Percentiles rank a stretch among this genome's conserved stretches.
Conservation (phyloP, 139 green algal genomes). For the Diplosphaera chodatii region DNA sequence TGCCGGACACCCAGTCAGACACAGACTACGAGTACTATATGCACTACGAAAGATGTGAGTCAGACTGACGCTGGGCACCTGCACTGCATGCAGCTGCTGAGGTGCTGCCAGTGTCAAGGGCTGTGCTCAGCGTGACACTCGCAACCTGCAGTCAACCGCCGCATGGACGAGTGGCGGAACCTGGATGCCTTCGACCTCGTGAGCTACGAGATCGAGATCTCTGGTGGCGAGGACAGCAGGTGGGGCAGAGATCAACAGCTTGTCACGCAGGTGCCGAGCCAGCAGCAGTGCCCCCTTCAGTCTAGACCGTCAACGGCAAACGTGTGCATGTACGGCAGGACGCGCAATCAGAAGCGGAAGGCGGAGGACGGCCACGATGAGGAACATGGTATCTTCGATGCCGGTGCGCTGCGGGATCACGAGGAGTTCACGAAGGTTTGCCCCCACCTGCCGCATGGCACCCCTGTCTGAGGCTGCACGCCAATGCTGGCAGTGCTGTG, state of each 20-base stretch:
- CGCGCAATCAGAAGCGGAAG: conserved; percentile 50
- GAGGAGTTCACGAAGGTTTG: conserved; percentile 97
- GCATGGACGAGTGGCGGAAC: conserved; percentile 94
- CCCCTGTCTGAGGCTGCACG: neutral
- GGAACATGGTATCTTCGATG: conserved; percentile 84
- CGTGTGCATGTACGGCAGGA: too few species aligned
- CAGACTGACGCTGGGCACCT: neutral
- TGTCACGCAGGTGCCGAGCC: too few species aligned
- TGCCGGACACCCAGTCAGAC: neutral
- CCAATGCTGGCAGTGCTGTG: too few species aligned
- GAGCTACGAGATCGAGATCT: neutral
- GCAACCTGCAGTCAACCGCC: conserved; percentile 89
- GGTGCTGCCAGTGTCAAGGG: too few species aligned
- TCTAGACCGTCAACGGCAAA: too few species aligned
- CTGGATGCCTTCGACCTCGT: conserved; percentile 73
- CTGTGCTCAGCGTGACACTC: neutral
- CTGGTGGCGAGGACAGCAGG: conserved; percentile 10
- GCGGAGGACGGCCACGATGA: conserved; percentile 66
- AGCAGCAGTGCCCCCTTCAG: too few species aligned
- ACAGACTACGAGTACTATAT: conserved; percentile 92
- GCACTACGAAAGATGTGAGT: conserved; percentile 75
- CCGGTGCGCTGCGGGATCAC: conserved; percentile 80
- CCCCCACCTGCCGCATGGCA: too few species aligned
- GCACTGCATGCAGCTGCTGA: too few species aligned
- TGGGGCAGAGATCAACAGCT: too few species aligned